Evolutionary conservation across 2,329 filamentous ascomycete species (phyloP).

Genomic region (Myriosclerotinia duriaeana): DNA sequence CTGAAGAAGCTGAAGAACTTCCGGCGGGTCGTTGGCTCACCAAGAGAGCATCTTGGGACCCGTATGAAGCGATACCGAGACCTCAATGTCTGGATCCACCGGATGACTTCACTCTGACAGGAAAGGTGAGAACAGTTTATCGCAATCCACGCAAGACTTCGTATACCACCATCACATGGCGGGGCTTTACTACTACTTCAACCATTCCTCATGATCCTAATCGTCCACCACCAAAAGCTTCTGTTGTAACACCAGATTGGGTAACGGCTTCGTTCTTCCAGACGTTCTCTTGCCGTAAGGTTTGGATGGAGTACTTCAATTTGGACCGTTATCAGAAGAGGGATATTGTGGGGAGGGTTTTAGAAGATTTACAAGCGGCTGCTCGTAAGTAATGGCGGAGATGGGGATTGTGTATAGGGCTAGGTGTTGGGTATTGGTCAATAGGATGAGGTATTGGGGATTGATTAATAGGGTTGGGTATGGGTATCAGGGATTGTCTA

Average conservation of each 20-base stretch:
- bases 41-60: background rate
- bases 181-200: background rate
- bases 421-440: background rate
- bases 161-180: background rate
- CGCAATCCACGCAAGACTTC: constrained; percentile 8
- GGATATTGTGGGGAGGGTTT: constrained; percentile 10
- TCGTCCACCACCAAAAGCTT: background rate
- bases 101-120: background rate
- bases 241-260: background rate
- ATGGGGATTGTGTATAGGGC: background rate
- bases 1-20: background rate
- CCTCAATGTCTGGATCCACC: constrained; percentile 1
- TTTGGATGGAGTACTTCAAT: constrained; percentile 8
- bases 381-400: background rate
- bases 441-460: background rate
- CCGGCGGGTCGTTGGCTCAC: constrained; percentile 8
- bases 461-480: background rate
- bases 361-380: constrained; percentile 12
- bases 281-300: constrained; percentile 11
- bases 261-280: background rate
- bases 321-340: background rate
- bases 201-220: constrained; percentile 10
- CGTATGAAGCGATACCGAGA: background rate
- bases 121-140: background rate
- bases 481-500: background rate